These are phyloP conservation scores for Cyclocybe aegerita DNA, from an alignment of 768 basidiomycete genomes.

Conservation along the genomic window DNA sequence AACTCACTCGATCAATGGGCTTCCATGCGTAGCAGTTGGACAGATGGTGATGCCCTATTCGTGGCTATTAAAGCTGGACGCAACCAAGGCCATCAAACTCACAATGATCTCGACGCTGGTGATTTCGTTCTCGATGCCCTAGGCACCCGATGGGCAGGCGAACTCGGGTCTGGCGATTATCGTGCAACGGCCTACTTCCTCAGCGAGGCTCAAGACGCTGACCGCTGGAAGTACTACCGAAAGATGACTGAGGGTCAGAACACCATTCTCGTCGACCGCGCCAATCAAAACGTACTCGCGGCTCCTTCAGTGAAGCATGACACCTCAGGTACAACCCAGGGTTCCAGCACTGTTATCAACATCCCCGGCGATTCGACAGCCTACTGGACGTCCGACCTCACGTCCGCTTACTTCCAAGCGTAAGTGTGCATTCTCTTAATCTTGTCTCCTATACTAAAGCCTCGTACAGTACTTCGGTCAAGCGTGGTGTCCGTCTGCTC, in stretches of 20 bases:
- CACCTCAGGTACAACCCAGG: constrained; percentile 63
- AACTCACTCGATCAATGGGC: constrained; percentile 79
- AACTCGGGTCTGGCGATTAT: constrained; percentile 90
- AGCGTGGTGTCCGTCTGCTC: constrained; percentile 81
- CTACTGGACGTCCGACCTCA: constrained; percentile 77
- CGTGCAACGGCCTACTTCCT: constrained; percentile 72
- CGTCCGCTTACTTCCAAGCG: constrained; percentile 73
- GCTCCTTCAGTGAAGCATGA: constrained; percentile 59
- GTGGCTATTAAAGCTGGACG: constrained; percentile 89
- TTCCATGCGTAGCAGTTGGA: constrained; percentile 92
- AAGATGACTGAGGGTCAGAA: constrained; percentile 98
- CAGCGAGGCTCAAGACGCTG: constrained; percentile 63
- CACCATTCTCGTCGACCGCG: constrained; percentile 72
- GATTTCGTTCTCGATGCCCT: constrained; percentile 96
- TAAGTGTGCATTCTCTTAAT: constrained; percentile 36
- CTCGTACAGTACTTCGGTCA: constrained; percentile 56
- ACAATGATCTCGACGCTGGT: constrained; percentile 92
- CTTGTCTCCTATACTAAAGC: constrained; percentile 11
- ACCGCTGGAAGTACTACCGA: constrained; percentile 91
- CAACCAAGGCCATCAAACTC: constrained; percentile 84
- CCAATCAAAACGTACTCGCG: constrained; percentile 80
- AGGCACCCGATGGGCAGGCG: constrained; percentile 93
- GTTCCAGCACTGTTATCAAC: constrained; percentile 77
- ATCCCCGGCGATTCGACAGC: constrained; percentile 70
- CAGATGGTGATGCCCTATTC: constrained; percentile 78